Conservation (phyloP, 768 basidiomycete species). For the Amanita brunnescens region DNA sequence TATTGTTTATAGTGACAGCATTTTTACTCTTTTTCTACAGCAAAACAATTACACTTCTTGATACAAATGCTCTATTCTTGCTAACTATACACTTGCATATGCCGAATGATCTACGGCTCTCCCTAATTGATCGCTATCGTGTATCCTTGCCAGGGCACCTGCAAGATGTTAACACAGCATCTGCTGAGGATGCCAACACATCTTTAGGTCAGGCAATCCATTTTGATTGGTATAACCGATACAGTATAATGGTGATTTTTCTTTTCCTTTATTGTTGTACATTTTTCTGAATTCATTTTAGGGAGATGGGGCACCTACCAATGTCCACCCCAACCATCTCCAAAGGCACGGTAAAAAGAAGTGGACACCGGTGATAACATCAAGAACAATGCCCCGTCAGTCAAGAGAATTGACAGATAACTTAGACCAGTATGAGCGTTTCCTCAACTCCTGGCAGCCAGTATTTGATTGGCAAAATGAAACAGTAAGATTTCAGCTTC, state of each 20-base stretch:
- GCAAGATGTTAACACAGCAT: background rate
- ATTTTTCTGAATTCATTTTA: background rate
- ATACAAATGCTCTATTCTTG: background rate
- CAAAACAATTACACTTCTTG: background rate
- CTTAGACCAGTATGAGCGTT: background rate
- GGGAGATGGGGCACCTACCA: background rate
- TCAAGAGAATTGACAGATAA: background rate
- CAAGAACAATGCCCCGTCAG: background rate
- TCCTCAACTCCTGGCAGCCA: background rate
- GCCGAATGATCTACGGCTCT: background rate
- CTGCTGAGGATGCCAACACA: background rate
- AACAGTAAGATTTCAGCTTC: background rate
- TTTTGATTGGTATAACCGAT: constrained; percentile 1
- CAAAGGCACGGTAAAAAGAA: background rate
- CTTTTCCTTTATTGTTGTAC: background rate
- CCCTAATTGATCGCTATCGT: background rate
- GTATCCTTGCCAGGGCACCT: background rate
- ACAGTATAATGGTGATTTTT: background rate
- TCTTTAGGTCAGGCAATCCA: background rate
- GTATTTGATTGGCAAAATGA: background rate
- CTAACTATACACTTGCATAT: background rate
- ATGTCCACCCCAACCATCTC: background rate
- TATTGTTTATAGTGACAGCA: background rate
- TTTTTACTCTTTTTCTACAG: background rate
- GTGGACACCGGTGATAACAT: background rate